Evolutionary conservation across 2,329 filamentous ascomycete species (phyloP), one percentile per base, ranked within the genome.

Genomic region (Fusarium xyrophilum): DNA sequence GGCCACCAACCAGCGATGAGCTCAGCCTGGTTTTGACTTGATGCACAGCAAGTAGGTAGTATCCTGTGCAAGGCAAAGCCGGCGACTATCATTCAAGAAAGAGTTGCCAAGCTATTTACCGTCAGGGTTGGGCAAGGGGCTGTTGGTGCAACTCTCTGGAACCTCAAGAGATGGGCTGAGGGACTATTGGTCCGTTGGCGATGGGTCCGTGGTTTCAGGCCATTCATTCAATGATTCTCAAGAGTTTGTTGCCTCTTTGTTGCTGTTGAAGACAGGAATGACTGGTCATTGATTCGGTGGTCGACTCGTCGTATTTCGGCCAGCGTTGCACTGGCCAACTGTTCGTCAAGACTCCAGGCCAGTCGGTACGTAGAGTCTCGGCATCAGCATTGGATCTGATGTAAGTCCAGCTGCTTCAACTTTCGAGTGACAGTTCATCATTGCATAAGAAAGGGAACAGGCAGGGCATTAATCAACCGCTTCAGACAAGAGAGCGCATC

Each of bases 311-410:
- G 70, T 70, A 72, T 74, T 68, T 66, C 35, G 54, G 54, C 33
- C 50, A 63, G 59, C 63, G 66, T 68, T 48, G 72, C 73, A 74
- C 68, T 69, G 67, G 70, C 73, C 73, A 75, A 64, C 65, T 59
- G 71, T 73, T 76, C 73, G 60, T 74, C 63, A 65, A 54, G 56
- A 35, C 53, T 44, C 36, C 28, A 19, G 30, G 15, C 36, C 35
- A 7, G 43, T 50, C 35, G 32, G 53, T 51, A 56, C 53, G 63
- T 61, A 50, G 56, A 65, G 14, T 30, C n/a, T n/a, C n/a, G n/a
- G n/a, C n/a, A n/a, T 28, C 56, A 43, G 59, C 60, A 51, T n/a
- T n/a, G n/a, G n/a, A 59, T 30, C 51, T 39, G 21, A 50, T 28
- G 19, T 32, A 48, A 39, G 50, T 52, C 43, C 48, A 57, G 38